phyloP scores from a whole-genome alignment of 2,329 filamentous ascomycete species.

The Alternaria sp. region DNA sequence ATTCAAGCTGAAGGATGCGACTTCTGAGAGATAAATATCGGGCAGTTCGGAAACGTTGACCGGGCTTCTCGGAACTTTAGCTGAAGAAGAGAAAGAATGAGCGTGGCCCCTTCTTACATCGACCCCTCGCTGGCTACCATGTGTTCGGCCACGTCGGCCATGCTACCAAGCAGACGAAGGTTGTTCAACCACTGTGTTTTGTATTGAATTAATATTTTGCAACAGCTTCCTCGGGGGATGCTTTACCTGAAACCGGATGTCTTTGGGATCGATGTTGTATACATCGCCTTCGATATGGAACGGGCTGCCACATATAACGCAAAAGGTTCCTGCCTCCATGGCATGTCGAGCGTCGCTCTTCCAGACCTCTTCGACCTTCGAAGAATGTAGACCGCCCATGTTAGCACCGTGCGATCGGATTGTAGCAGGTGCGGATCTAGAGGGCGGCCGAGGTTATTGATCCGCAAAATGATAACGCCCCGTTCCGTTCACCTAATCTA shows the following conservation, averaged over 20 bases:
- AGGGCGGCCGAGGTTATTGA: background rate
- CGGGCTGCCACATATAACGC: conserved; percentile 38
- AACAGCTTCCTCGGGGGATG: background rate
- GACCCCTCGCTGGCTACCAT: conserved; percentile 18
- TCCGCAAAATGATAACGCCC: conserved; percentile 1
- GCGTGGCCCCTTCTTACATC: conserved; percentile 5
- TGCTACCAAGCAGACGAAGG: conserved; percentile 31
- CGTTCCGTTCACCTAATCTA: conserved; percentile 1
- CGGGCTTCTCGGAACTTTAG: conserved; percentile 6
- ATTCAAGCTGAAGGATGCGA: conserved; percentile 20
- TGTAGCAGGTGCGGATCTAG: background rate
- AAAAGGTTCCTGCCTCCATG: conserved; percentile 37
- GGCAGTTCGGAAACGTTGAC: conserved; percentile 18
- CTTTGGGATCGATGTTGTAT: conserved; percentile 32
- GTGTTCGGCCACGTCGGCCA: conserved; percentile 18
- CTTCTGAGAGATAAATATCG: conserved; percentile 32
- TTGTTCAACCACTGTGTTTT: conserved; percentile 37
- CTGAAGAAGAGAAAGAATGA: too few species aligned
- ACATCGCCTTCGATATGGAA: conserved; percentile 36
- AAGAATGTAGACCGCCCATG: conserved; percentile 30
- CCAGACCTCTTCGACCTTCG: conserved; percentile 15
- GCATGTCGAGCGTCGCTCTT: conserved; percentile 27
- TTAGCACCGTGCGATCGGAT: background rate
- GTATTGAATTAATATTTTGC: background rate
- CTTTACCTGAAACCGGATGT: conserved; percentile 29